Evolutionary conservation across 352 stramenopile species (phyloP).

Genomic region (Globisporangium solare): DNA sequence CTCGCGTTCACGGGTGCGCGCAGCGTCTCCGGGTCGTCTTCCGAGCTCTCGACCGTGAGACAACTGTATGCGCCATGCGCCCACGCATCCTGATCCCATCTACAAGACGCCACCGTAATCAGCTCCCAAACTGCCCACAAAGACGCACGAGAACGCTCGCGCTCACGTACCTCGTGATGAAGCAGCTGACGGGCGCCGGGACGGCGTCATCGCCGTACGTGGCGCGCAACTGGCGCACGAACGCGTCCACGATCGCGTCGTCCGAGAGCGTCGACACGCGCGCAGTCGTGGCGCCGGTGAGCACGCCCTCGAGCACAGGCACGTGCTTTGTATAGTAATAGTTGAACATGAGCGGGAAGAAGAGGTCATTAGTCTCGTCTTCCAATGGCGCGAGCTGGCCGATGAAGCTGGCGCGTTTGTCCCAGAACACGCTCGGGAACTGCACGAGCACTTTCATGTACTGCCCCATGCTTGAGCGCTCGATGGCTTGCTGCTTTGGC

Average conservation of each 20-base stretch:
- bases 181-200: constrained; percentile 31
- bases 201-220: constrained; percentile 35
- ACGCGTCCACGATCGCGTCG: constrained; percentile 32
- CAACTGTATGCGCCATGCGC: constrained; percentile 57
- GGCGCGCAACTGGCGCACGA: constrained; percentile 39
- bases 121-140: neutral
- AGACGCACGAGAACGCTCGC: neutral
- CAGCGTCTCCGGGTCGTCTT: constrained; percentile 49
- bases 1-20: constrained; percentile 28
- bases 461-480: constrained; percentile 52
- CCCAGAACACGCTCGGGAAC: constrained; percentile 64
- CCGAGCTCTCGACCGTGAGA: constrained; percentile 54
- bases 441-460: constrained; percentile 79
- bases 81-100: constrained; percentile 61
- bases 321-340: constrained; percentile 46
- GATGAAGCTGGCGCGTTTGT: constrained; percentile 37
- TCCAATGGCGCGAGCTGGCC: constrained; percentile 22
- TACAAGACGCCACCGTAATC: constrained; percentile 9
- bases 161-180: constrained; percentile 48
- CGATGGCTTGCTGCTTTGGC: constrained; percentile 37
- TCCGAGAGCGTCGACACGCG: constrained; percentile 39
- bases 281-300: constrained; percentile 38
- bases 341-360: constrained; percentile 62
- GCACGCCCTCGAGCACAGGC: constrained; percentile 50
- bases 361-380: constrained; percentile 7